phyloP scores from a whole-genome alignment of 495 filamentous ascomycete genomes.

The Filosporella fistucella region DNA sequence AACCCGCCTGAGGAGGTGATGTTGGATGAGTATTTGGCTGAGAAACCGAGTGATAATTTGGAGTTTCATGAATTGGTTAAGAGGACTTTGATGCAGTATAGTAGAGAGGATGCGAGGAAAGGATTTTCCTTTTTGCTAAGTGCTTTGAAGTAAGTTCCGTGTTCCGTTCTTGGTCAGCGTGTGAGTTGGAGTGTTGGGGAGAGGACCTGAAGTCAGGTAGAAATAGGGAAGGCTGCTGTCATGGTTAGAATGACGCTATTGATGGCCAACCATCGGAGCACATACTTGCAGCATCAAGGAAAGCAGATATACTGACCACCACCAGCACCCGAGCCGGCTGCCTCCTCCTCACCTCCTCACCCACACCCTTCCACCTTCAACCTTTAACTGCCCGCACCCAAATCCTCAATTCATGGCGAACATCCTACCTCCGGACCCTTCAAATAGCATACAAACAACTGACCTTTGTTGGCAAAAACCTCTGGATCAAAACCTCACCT shows the following conservation, averaged over 20 bases:
- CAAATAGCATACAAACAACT: slow-evolving; percentile 53
- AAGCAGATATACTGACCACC: background rate
- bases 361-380: slow-evolving; percentile 58
- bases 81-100: slow-evolving; percentile 37
- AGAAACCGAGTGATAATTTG: slow-evolving; percentile 42
- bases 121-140: slow-evolving; percentile 46
- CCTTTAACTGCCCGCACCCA: slow-evolving; percentile 53
- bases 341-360: slow-evolving; percentile 61
- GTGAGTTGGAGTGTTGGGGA: too few relatives aligned
- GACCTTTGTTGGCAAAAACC: slow-evolving; percentile 45
- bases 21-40: slow-evolving; percentile 41
- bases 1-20: slow-evolving; percentile 7
- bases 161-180: background rate
- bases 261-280: too few relatives aligned
- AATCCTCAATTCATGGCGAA: slow-evolving; percentile 54
- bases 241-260: too few relatives aligned
- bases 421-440: slow-evolving; percentile 53
- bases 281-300: too few relatives aligned
- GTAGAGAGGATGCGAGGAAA: slow-evolving; percentile 43
- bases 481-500: slow-evolving; percentile 57
- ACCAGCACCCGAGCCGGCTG: slow-evolving; percentile 62
- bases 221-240: too few relatives aligned
- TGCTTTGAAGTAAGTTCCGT: slow-evolving; percentile 45
- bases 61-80: slow-evolving; percentile 39
- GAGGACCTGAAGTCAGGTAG: too few relatives aligned